Evolutionary conservation across 306 rosid species (phyloP), one percentile per base, ranked within the genome.

Genomic region (Astragalus membranaceus): DNA sequence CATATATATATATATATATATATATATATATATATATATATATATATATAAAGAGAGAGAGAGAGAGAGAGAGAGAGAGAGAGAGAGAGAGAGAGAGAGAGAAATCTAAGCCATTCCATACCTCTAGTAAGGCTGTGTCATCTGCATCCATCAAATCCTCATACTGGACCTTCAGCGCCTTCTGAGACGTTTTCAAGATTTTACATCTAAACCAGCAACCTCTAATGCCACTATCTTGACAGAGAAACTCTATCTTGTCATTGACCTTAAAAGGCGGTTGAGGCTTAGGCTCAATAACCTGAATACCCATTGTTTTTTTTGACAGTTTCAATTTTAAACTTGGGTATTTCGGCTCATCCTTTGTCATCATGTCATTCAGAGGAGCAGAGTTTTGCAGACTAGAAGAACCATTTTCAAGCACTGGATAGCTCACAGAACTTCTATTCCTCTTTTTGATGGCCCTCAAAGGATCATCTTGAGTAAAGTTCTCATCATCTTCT

Each of bases 151-250:
- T 66, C 65, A 91, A 59, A 64, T 88, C 92, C 36, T 80, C 84
- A 69, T 91, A 86, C 32, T 71, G 86, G 53, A 91, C 89, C 86
- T 86, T 88, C 77, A 91, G 73, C 77, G n/a, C 51, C 75, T 64
- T 88, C 52, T 55, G 87, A 60, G 88, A 78, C 5, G 51, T 42
- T 69, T 13, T 64, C 87, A 88, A 72, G 77, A 91, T 76, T 82
- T 87, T 82, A 73, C 95, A 85, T 56, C 90, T 87, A 73, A 91
- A 91, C 95, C 97, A 91, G 87, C 97, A 91, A 29, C 95, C 97
- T 76, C 95, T 80, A 12, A 91, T 76, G 80, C 97, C 97, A 69
- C 95, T 88, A 73, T 91, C 97, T 76, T 86, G 91, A 82, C 86
- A 86, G 50, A 91, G 95, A 70, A 86, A 16, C 83, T 91, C 95